Conservation (phyloP, 495 filamentous ascomycete species). For the Antarctomyces pellizariae region DNA sequence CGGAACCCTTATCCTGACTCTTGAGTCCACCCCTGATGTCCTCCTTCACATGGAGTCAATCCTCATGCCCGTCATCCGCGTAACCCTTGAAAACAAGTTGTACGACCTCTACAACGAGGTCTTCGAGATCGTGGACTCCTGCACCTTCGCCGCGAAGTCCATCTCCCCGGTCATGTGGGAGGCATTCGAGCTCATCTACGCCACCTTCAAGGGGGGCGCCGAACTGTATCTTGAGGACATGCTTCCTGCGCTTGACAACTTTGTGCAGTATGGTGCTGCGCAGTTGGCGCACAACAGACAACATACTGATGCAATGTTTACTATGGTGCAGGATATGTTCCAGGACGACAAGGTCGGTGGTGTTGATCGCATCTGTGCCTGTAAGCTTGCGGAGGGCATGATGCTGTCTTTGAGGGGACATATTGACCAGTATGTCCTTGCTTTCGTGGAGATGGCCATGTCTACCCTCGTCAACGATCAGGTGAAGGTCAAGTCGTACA, state of each 20-base stretch:
- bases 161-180: constrained; percentile 97
- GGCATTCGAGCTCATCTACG: constrained; percentile 87
- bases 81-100: constrained; percentile 92
- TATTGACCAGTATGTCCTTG: constrained; percentile 64
- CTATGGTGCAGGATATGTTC: constrained; percentile 52
- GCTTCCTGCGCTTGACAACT: constrained; percentile 94
- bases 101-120: constrained; percentile 91
- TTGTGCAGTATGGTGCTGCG: constrained; percentile 68
- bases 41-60: constrained; percentile 83
- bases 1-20: constrained; percentile 82
- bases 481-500: constrained; percentile 67
- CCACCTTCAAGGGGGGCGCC: constrained; percentile 88
- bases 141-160: constrained; percentile 90
- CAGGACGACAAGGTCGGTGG: constrained; percentile 71
- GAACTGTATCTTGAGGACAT: constrained; percentile 98
- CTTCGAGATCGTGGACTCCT: constrained; percentile 97
- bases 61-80: constrained; percentile 85
- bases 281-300: constrained; percentile 60
- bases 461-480: constrained; percentile 42
- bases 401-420: constrained; percentile 89
- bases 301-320: constrained; percentile 66
- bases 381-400: constrained; percentile 90
- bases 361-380: constrained; percentile 93
- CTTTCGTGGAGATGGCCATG: constrained; percentile 82
- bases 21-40: constrained; percentile 92